Evolutionary conservation across 371 early-diverging fungal genomes (phyloP), one percentile per base, ranked within the genome.

Genomic region (Ordospora colligata): DNA sequence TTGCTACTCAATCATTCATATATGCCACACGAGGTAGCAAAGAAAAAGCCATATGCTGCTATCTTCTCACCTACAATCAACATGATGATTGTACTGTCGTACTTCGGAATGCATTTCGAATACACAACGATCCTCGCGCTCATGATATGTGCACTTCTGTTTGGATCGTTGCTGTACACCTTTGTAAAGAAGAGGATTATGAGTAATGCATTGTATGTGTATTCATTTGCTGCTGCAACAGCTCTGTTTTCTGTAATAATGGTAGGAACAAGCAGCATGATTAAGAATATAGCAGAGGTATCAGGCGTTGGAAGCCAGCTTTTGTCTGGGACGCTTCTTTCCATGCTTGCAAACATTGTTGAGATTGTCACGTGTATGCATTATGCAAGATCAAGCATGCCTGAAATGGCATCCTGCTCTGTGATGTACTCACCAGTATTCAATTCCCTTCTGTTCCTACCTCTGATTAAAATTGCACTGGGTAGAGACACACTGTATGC

Each of bases 341-440:
- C 58, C 1, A 12, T 58, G 37, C 32, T 37, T 7, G 27, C 27
- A 2, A 58, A 58, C 17, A 14, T 58, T 2, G 40, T 14, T 14
- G 58, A 58, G 37, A 58, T 58, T 1, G 58, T 58, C 14, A 58
- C 58, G 3, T 58, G 58, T n/a, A 27, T 58, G 27, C 27, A 37
- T 1, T 58, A 58, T 17, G 40, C 2, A 2, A 40, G 37, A 58
- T 7, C 7, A 0, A 25, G 40, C 17, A 58, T 58, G 58, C 37
- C 40, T 10, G 17, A n/a, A 14, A 17, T 66, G 27, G 27, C 74
- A 9, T 49, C 45, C 0, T 66, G 66, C 27, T 65, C 74, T 32
- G 14, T 73, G 7, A 12, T 66, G 27, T 47, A 66, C 53, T 65
- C 74, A 22, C 64, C 23, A 14, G 65, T 73, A 14, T 66, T 32